Percentiles rank a stretch among this genome's conserved stretches.
These are phyloP conservation scores for Pterocarpus santalinus DNA, from an alignment of 306 rosid genomes.

Conservation along the genomic window DNA sequence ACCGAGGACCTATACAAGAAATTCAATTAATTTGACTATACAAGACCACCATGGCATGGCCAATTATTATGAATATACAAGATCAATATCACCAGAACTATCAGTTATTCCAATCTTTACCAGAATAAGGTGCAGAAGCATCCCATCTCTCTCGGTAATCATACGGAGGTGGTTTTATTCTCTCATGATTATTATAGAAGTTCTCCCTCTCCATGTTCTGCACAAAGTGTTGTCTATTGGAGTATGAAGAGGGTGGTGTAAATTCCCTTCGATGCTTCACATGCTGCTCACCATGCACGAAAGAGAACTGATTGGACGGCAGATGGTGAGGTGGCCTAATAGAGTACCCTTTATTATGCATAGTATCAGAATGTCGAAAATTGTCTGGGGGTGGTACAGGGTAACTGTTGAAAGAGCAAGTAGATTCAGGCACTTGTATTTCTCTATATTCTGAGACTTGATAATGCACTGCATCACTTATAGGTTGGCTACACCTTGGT, in stretches of 20 bases:
- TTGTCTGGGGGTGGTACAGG: constrained; percentile 61
- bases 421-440: constrained; percentile 63
- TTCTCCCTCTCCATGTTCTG: constrained; percentile 79
- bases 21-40: constrained; percentile 21
- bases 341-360: constrained; percentile 67
- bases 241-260: constrained; percentile 70
- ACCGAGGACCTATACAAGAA: constrained; percentile 66
- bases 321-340: constrained; percentile 80
- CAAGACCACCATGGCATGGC: not conserved
- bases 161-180: constrained; percentile 75
- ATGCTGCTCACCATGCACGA: constrained; percentile 72
- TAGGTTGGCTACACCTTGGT: constrained; percentile 62
- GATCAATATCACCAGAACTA: constrained; percentile 19
- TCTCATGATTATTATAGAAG: constrained; percentile 81
- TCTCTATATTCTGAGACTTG: constrained; percentile 71
- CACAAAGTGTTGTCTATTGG: constrained; percentile 65
- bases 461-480: constrained; percentile 61
- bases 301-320: constrained; percentile 80
- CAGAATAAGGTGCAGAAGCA: constrained; percentile 66
- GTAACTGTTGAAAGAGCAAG: constrained; percentile 61
- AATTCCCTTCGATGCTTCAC: constrained; percentile 72
- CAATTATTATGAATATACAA: constrained; percentile 19
- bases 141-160: constrained; percentile 81
- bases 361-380: constrained; percentile 56
- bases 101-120: constrained; percentile 53